Base-by-base conservation (phyloP, 2,329 filamentous ascomycete species). In the Fusarium nelsonii region DNA sequence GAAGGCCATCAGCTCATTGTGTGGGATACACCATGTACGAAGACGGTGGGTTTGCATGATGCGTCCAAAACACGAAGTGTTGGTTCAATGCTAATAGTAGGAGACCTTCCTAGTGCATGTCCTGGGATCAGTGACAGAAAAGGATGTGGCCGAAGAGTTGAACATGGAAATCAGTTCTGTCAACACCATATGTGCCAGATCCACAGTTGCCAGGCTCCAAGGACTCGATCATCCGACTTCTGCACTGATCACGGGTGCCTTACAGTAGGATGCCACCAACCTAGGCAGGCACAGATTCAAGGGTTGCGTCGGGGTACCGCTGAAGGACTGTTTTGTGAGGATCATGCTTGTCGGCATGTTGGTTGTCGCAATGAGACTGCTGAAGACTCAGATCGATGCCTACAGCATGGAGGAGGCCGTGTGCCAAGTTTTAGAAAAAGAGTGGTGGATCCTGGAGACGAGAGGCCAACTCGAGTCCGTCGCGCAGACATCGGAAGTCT, bases 151-250 rank as follows among this genome's bases (percentile, higher is more conserved):
- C 43, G 52, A 46, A 50, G 52, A 18, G 53, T 41, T 12, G 65
- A 69, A 44, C 28, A 16, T 49, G 63, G 45, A 16, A 52, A 37
- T 18, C 39, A 46, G 41, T 60, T 52, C 44, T 76, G 73, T 44
- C 64, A 65, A 10, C 63, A 54, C 34, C 74, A 75, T 46, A 41
- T 73, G 50, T 78, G 75, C 61, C 66, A 65, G 16, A 46, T 65
- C 28, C 67, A 61, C 18, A 56, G 63, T 39, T 77, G 76, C 40
- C 54, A 34, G 23, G 62, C 66, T 28, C 16, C 63, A 20, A 55
- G 51, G 40, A 50, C 55, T 15, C 44, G 56, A 16, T 58, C 56
- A 20, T 72, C 68, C 12, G 69, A 70, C 34, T 60, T 69, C 28
- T 73, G 73, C 32, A 26, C 46, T 10, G 58, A 52, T 44, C 73